Conservation (phyloP, 2,329 filamentous ascomycete species). For the Pseudogymnoascus verrucosus region DNA sequence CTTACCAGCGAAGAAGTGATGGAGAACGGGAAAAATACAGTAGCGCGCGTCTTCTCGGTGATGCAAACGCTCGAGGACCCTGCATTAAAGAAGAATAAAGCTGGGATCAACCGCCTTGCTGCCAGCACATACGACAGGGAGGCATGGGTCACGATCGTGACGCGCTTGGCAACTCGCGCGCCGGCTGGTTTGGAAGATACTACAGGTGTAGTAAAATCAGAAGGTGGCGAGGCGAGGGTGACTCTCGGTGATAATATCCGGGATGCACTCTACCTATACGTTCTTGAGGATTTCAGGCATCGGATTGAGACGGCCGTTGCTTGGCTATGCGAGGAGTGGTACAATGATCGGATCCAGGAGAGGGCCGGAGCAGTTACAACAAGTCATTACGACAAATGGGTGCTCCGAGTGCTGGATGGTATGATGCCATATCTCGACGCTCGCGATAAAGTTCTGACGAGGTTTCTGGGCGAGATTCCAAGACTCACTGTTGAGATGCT, state of each 20-base stretch:
- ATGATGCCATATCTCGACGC: conserved; percentile 87
- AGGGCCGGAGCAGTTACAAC: conserved; percentile 39
- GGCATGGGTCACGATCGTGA: conserved; percentile 83
- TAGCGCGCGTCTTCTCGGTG: conserved; percentile 70
- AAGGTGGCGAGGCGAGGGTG: conserved; percentile 36
- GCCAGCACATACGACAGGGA: conserved; percentile 79
- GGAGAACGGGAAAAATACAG: conserved; percentile 66
- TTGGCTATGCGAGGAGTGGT: conserved; percentile 98
- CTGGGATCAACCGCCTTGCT: conserved; percentile 76
- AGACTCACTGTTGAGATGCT: conserved; percentile 66
- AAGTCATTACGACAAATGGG: conserved; percentile 71
- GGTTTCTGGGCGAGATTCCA: conserved; percentile 87
- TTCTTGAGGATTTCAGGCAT: conserved; percentile 84
- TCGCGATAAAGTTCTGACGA: conserved; percentile 80
- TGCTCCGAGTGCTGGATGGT: conserved; percentile 73
- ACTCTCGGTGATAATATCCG: conserved; percentile 64
- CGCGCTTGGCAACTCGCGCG: conserved; percentile 74
- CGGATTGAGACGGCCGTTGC: conserved; percentile 85
- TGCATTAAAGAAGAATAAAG: conserved; percentile 50
- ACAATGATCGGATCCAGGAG: conserved; percentile 65
- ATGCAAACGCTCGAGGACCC: conserved; percentile 66
- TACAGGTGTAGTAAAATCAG: conserved; percentile 43
- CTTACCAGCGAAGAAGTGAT: conserved; percentile 63
- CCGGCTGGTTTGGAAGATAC: conserved; percentile 59
- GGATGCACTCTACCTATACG: conserved; percentile 72